Conservation (phyloP, 176 grass and related monocot species). For the Lolium multiflorum region DNA sequence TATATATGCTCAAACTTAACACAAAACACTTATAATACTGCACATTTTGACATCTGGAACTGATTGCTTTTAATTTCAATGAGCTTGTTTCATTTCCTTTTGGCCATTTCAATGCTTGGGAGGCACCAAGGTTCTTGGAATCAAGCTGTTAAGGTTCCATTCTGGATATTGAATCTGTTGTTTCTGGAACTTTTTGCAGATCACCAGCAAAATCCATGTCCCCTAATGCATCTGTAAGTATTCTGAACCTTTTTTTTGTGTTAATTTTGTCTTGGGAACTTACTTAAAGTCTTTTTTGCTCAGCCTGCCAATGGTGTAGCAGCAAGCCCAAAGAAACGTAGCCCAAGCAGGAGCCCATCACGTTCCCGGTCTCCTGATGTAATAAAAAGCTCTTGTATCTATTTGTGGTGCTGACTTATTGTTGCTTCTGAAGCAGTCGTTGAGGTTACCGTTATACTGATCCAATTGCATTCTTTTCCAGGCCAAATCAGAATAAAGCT, state of each 20-base stretch:
- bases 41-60: constrained; percentile 21
- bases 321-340: constrained; percentile 43
- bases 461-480: not conserved
- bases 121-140: constrained; percentile 41
- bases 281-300: not conserved
- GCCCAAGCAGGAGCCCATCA: constrained; percentile 45
- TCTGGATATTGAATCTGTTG: constrained; percentile 55
- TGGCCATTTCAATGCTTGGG: constrained; percentile 19
- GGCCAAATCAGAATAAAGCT: constrained; percentile 46
- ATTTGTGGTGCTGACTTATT: not conserved
- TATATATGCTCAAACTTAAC: constrained; percentile 20
- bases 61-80: constrained; percentile 33
- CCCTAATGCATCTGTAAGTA: constrained; percentile 49
- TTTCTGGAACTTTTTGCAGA: constrained; percentile 69
- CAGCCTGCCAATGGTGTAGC: constrained; percentile 41
- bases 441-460: not conserved
- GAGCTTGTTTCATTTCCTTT: constrained; percentile 28
- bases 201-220: constrained; percentile 56
- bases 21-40: constrained; percentile 23
- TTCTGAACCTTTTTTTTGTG: not conserved
- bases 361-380: constrained; percentile 52
- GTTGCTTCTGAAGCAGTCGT: not conserved
- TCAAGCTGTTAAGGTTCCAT: constrained; percentile 43
- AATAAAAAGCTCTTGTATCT: not conserved
- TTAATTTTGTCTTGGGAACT: not conserved